phyloP scores from a whole-genome alignment of 148 eudicot genomes.

The Gaultheria prostrata region DNA sequence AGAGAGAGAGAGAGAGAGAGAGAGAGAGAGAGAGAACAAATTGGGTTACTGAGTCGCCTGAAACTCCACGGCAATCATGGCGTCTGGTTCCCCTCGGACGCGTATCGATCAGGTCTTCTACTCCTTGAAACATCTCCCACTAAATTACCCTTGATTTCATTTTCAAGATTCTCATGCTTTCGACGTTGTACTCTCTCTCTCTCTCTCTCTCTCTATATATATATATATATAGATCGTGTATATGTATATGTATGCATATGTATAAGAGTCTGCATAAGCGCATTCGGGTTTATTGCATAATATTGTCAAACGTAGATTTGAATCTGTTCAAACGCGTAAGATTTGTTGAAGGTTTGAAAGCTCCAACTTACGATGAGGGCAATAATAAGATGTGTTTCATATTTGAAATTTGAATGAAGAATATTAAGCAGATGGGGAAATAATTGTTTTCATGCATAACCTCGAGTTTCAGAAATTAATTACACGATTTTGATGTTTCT shows the following conservation, averaged over 20 bases:
- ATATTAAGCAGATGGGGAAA: background rate
- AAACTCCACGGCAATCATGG: constrained; percentile 37
- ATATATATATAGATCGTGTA: too few species aligned
- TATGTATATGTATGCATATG: background rate
- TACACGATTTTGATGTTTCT: background rate
- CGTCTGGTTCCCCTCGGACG: constrained; percentile 49
- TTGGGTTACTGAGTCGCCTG: background rate
- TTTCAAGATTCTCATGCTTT: constrained; percentile 2
- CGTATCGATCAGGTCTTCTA: constrained; percentile 75
- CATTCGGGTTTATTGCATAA: background rate
- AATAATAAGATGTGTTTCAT: background rate
- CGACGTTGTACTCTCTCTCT: background rate
- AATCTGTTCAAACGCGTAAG: background rate
- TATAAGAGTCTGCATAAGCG: background rate
- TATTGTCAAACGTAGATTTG: background rate
- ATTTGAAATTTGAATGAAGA: background rate
- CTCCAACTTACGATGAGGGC: background rate
- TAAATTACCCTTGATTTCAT: background rate
- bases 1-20: constrained; percentile 3
- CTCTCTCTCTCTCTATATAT: background rate
- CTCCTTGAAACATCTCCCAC: background rate
- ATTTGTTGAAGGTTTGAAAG: background rate
- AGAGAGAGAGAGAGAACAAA: constrained; percentile 10
- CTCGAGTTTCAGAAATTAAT: background rate
- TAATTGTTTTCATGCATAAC: background rate